A percentile compares a stretch with the other conserved stretches of the same genome.
phyloP scores from a whole-genome alignment of 768 basidiomycete genomes.

The Pholiota molesta region DNA sequence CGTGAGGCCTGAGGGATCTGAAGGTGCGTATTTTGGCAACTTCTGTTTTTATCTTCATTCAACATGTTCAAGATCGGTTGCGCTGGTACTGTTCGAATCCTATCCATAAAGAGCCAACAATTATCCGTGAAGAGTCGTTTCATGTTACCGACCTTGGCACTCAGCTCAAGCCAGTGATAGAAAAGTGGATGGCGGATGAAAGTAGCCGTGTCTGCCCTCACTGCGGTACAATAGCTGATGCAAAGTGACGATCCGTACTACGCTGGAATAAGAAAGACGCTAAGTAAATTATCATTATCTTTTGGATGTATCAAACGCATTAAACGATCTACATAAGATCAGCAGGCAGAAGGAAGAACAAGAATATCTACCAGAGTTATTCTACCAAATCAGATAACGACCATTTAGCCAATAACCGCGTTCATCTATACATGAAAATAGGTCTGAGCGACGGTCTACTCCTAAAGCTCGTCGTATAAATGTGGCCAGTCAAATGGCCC shows the following conservation, averaged over 20 bases:
- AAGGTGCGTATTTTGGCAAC: slow-evolving; percentile 48
- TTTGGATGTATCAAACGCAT: neutral
- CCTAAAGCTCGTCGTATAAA: too few relatives aligned
- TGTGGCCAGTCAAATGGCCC: too few relatives aligned
- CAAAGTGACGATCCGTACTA: slow-evolving; percentile 31
- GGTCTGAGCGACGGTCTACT: too few relatives aligned
- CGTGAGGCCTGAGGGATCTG: slow-evolving; percentile 70
- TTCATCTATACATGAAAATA: too few relatives aligned
- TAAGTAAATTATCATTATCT: neutral
- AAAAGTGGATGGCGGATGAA: slow-evolving; percentile 75
- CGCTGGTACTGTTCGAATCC: slow-evolving; percentile 88
- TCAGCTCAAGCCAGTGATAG: slow-evolving; percentile 90
- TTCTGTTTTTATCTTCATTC: neutral
- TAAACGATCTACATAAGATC: neutral
- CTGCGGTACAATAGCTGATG: slow-evolving; percentile 58
- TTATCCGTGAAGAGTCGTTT: slow-evolving; percentile 70
- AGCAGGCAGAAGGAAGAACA: neutral
- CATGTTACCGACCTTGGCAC: slow-evolving; percentile 91
- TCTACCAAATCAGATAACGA: neutral
- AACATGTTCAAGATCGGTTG: slow-evolving; percentile 69
- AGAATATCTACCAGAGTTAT: neutral
- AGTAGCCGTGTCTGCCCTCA: slow-evolving; percentile 66
- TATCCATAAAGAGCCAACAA: slow-evolving; percentile 47
- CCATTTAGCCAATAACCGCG: too few relatives aligned
- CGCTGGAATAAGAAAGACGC: neutral